Evolutionary conservation across 129 eudicot genomes (phyloP).

Genomic region (Centella asiatica): DNA sequence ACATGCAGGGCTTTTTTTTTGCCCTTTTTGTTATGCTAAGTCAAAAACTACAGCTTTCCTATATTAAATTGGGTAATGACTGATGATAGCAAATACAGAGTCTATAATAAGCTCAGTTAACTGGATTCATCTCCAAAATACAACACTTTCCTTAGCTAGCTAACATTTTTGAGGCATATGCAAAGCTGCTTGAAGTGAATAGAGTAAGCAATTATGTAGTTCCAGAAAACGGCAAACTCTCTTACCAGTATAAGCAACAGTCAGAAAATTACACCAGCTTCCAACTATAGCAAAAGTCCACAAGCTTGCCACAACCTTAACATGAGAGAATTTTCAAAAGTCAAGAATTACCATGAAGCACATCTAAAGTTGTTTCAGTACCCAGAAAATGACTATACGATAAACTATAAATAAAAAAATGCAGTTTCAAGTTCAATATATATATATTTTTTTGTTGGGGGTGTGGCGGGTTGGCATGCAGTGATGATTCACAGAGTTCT

Average conservation of each 20-base stretch:
- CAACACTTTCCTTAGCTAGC: too few relatives aligned
- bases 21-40: too few relatives aligned
- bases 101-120: neutral
- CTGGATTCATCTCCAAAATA: neutral
- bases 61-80: too few relatives aligned
- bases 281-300: slow-evolving; percentile 66
- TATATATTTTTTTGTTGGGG: too few relatives aligned
- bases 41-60: too few relatives aligned
- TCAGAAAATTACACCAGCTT: slow-evolving; percentile 84
- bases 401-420: neutral
- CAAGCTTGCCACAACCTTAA: slow-evolving; percentile 64
- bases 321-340: neutral
- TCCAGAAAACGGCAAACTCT: neutral
- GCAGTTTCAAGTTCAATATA: neutral
- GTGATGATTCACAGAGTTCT: too few relatives aligned
- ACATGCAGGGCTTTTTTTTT: too few relatives aligned
- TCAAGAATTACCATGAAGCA: neutral
- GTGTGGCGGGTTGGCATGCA: too few relatives aligned
- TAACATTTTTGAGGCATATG: neutral
- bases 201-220: too few relatives aligned
- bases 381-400: neutral
- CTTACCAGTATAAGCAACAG: slow-evolving; percentile 67
- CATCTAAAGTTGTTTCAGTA: neutral
- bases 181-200: neutral
- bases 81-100: too few relatives aligned